Percentiles rank a stretch among this genome's conserved stretches.
These are phyloP conservation scores for Rhodotorula sp. DNA, from an alignment of 1,284 basidiomycete species.

Conservation along the genomic window DNA sequence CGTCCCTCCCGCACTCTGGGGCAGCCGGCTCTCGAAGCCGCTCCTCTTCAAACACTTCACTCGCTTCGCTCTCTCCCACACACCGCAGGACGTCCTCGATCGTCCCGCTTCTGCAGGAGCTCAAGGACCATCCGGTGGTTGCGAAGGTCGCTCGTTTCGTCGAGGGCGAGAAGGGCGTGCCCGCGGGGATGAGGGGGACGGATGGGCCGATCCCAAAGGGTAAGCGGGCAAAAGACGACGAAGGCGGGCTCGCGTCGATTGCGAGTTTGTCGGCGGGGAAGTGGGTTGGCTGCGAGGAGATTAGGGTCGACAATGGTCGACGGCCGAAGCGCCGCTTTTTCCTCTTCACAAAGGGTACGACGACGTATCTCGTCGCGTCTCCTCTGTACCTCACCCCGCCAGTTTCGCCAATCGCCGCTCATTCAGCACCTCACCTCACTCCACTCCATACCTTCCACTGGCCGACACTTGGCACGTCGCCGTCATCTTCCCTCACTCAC, in stretches of 20 bases:
- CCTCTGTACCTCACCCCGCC: background rate
- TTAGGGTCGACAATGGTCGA: background rate
- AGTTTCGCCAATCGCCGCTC: background rate
- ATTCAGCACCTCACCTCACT: background rate
- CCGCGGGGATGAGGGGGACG: constrained; percentile 10
- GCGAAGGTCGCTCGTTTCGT: background rate
- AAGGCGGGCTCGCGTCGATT: background rate
- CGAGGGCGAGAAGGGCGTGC: constrained; percentile 1
- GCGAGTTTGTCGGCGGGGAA: background rate
- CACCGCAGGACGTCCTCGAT: background rate
- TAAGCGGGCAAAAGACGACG: background rate
- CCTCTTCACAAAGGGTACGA: constrained; percentile 5
- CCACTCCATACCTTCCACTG: constrained; percentile 17
- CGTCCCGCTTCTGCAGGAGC: background rate
- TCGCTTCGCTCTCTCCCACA: background rate
- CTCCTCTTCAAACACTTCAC: background rate
- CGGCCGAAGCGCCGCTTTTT: background rate
- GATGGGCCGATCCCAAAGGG: background rate
- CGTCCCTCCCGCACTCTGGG: too few species aligned
- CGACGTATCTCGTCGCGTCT: constrained; percentile 6
- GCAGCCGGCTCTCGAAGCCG: background rate
- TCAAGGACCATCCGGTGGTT: background rate
- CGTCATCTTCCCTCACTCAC: background rate
- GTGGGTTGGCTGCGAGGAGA: constrained; percentile 15
- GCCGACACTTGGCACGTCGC: background rate